Evolutionary conservation across 1,284 basidiomycete genomes (phyloP), one percentile per base, ranked within the genome.

Genomic region (Trametes sp.): DNA sequence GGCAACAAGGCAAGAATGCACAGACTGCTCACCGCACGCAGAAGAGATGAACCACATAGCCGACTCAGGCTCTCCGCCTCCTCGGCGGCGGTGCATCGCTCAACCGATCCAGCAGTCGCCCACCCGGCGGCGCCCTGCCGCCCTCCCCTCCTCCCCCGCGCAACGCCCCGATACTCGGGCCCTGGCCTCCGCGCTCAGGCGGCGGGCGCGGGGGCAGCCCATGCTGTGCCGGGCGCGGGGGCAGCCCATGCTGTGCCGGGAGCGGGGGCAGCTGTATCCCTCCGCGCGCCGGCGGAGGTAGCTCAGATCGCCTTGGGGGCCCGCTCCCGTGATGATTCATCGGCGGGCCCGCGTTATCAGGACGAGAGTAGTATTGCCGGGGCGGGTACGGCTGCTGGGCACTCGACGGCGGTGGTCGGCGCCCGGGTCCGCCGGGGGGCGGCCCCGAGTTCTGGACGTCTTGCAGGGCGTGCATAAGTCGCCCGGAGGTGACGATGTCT

Each of bases 401-500:
- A 31, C 53, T 16, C 10, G 61, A 31, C 23, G 59, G 31, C 31
- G 63, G 50, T 14, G 55, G 57, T 21, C 54, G 54, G 13, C 57
- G 26, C 5, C 54, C 13, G 21, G 31, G 36, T 7, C 11, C 26
- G 26, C 41, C 48, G 11, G 29, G 28, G 7, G 50, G 42, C n/a
- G 45, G 50, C n/a, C 38, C 35, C 7, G 61, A 61, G 19, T 29
- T 46, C 9, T 63, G 35, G 8, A 65, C 63, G 8, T 63, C 55
- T 19, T 38, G 33, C 46, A 65, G 59, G 1, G 61, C 59, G 2
- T 49, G 61, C n/a, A 45, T 49, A 28, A 67, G 61, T 0, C 58
- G 58, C n/a, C 66, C 66, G 13, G 63, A 65, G 21, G 53, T 33
- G 44, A 67, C 66, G 50, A 67, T 48, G 36, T 64, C 61, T 45